A percentile compares a stretch with the other conserved stretches of the same genome.
Conservation (phyloP, 768 basidiomycete genomes). For the Naganishia randhawae region DNA sequence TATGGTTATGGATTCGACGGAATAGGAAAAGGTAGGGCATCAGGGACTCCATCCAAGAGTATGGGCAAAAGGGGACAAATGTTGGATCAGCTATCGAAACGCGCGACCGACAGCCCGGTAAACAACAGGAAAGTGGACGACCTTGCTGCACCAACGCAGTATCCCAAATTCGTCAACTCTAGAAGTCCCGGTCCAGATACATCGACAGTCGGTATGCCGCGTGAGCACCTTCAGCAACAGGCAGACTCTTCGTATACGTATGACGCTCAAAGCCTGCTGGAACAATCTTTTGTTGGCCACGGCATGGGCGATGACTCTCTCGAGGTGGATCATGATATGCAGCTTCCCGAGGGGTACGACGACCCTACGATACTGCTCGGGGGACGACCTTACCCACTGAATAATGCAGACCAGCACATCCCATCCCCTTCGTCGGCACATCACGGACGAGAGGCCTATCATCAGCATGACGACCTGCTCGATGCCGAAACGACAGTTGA, state of each 20-base stretch:
- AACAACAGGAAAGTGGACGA: constrained; percentile 4
- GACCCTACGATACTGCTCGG: constrained; percentile 14
- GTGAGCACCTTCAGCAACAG: not conserved
- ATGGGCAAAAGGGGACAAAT: constrained; percentile 14
- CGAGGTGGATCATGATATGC: constrained; percentile 17
- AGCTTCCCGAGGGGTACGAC: constrained; percentile 21
- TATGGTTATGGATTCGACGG: constrained; percentile 29
- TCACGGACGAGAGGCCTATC: not conserved
- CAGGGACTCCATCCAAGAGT: constrained; percentile 24
- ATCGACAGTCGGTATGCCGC: constrained; percentile 25
- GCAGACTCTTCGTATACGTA: constrained; percentile 6
- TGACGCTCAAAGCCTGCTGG: constrained; percentile 18
- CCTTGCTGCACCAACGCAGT: not conserved
- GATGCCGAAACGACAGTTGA: constrained; percentile 20
- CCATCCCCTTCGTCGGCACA: not conserved
- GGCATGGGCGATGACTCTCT: constrained; percentile 17
- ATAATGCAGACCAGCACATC: not conserved
- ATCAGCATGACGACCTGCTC: not conserved
- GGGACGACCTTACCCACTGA: not conserved
- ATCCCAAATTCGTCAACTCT: not conserved
- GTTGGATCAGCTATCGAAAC: constrained; percentile 8
- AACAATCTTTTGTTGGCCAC: constrained; percentile 20
- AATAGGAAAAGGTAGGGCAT: constrained; percentile 15
- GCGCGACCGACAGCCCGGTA: constrained; percentile 15
- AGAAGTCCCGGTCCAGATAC: not conserved